Base-by-base conservation (phyloP, 345 rosid species). In the Turritis glabra region DNA sequence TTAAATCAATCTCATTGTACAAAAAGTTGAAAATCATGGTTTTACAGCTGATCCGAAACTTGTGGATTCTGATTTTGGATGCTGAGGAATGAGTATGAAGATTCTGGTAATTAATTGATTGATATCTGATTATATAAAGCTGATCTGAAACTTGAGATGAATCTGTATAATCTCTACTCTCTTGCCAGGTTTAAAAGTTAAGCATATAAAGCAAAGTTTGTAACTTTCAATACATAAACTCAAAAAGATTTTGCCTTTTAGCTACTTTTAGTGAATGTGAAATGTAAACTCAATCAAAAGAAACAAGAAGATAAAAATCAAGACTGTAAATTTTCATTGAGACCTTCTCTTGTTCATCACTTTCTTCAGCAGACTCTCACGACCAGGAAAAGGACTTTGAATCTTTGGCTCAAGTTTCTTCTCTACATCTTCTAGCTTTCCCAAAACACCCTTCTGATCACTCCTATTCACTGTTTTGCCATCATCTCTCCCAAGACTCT, bases 301-400 rank as follows among this genome's bases (percentile, higher is more conserved):
- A 26, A 35, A 62, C 43, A 61, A 69, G 0, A 67, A 29, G 10
- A 43, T 0, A 38, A 38, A 44, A 13, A 40, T 48, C 15, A 30
- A 33, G 19, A 35, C 8, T 21, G 18, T 47, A 1, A 21, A 71
- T 0, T 27, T 37, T 75, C 64, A 76, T 32, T 68, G 57, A 57
- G 63, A 25, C 55, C 52, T 72, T 11, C 32, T 71, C 55, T 82
- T 73, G 69, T 64, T 64, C 40, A 74, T 75, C 47, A 76, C 89
- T 70, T 83, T 84, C 74, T 80, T 86, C 69, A 86, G 77, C 29
- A 86, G 69, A 69, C 78, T 71, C 54, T 88, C 82, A 17, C 93
- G 90, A 40, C 96, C 96, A n/a, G 93, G 93, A 62, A 89, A 88
- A 32, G 85, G 90, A 53, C 73, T 88, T 17, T 32, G 48, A 43